Base-by-base conservation (phyloP, 805 yeast species). In the Yamadazyma takamatsuzukensis region DNA sequence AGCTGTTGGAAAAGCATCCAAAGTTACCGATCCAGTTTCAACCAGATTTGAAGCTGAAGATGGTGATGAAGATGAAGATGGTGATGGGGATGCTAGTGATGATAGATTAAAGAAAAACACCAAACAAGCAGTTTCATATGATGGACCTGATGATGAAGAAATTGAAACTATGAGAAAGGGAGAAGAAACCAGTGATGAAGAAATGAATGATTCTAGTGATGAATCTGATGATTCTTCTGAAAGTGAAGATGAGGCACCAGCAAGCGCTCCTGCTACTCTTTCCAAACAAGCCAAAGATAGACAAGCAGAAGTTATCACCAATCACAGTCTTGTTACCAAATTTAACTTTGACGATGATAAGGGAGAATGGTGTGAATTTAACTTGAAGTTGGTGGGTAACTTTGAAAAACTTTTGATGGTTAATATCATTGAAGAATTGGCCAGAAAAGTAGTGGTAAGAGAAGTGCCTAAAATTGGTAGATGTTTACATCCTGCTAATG, bases 391-490 rank as follows among this genome's bases (percentile, higher is more conserved):
- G 46, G 78, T 86, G 29, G 87, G 93, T 17, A 44, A 43, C 29
- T 80, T 94, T 17, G 90, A 88, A 65, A 93, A 93, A 71, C 68
- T 93, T 57, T 77, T 93, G 70, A 90, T 93, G 98, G 96, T 93
- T 34, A 93, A 93, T 67, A 81, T 93, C 53, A 79, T 93, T 37
- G 99, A 94, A 65, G 89, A 83, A 35, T 78, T 90, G 36, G 89
- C 97, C 59, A 83, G 87, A 48, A 74, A 74, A 44, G 84, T 87
- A 34, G 96, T 93, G 43, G 96, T 93, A 13, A 82, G 97, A 51
- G 96, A 94, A 63, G 81, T 89, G 45, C 83, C 93, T 35, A 70
- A 73, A 34, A 90, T 93, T 53, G 97, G 96, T 18, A 82, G 98
- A 61, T 89, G 97, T 73, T 68, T 90, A 43, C 86, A 82, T 45